Conservation (phyloP, 768 basidiomycete genomes). For the Collybiopsis confluens region DNA sequence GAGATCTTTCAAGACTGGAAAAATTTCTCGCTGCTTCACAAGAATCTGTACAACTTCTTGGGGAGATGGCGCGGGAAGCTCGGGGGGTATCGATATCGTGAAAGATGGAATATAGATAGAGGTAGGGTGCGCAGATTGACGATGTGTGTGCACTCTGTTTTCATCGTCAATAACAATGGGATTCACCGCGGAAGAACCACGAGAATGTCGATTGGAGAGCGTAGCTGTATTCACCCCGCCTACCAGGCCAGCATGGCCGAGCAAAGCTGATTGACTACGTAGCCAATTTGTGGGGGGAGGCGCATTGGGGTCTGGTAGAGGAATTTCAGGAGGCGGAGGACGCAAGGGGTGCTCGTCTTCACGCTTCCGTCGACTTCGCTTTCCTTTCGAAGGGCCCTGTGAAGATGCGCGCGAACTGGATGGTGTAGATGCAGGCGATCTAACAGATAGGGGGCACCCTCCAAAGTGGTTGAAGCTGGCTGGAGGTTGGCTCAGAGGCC, state of each 20-base stretch:
- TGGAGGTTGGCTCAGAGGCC: conserved; percentile 31
- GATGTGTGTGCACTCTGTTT: conserved; percentile 23
- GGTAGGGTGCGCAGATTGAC: conserved; percentile 13
- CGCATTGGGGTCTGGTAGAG: conserved; percentile 56
- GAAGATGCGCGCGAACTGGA: conserved; percentile 16
- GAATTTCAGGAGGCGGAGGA: conserved; percentile 50
- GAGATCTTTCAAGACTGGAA: conserved; percentile 61
- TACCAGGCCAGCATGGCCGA: conserved; percentile 71
- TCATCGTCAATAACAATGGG: conserved; percentile 73
- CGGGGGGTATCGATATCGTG: conserved; percentile 31
- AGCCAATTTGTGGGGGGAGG: conserved; percentile 66
- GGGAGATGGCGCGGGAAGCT: conserved; percentile 45
- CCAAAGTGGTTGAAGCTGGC: neutral
- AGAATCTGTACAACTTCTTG: conserved; percentile 59
- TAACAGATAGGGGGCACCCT: neutral
- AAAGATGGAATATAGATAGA: conserved; percentile 16
- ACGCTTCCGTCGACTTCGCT: conserved; percentile 28
- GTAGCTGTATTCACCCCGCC: conserved; percentile 59
- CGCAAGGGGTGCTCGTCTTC: conserved; percentile 31
- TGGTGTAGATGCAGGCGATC: conserved; percentile 13
- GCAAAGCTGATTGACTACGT: conserved; percentile 66
- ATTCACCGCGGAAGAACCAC: conserved; percentile 53
- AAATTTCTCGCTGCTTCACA: conserved; percentile 59
- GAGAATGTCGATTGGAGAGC: conserved; percentile 35
- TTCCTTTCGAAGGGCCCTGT: conserved; percentile 24